Evolutionary conservation across 352 stramenopile genomes (phyloP).

Genomic region (Globisporangium spinosum): DNA sequence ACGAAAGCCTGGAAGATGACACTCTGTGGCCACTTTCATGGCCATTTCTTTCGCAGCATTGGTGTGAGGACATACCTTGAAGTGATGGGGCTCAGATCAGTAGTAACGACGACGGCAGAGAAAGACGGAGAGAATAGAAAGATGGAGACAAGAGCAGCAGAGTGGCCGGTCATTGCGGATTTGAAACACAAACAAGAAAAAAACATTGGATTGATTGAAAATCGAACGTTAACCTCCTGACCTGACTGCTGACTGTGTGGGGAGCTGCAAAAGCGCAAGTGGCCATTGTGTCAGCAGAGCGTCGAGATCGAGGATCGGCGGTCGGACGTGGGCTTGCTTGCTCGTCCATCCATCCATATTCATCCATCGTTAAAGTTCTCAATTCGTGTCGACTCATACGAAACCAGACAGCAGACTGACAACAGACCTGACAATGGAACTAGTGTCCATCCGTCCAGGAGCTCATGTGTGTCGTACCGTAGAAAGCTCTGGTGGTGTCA

Average conservation of each 20-base stretch:
- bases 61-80: neutral
- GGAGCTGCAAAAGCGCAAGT: neutral
- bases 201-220: neutral
- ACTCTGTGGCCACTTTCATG: neutral
- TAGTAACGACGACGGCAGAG: neutral
- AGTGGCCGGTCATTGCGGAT: neutral
- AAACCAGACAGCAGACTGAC: neutral
- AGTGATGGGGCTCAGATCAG: neutral
- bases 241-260: neutral
- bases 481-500: neutral
- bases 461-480: neutral
- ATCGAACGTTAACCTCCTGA: neutral
- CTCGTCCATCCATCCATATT: neutral
- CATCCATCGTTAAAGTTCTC: neutral
- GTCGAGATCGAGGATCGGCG: neutral
- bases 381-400: neutral
- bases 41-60: neutral
- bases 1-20: neutral
- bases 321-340: neutral
- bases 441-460: neutral
- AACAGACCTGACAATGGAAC: neutral
- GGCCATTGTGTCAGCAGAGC: neutral
- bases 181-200: neutral
- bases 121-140: neutral
- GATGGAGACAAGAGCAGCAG: neutral